Evolutionary conservation across 1,284 basidiomycete genomes (phyloP), one percentile per base, ranked within the genome.

Genomic region (Ceratobasidium sp.): DNA sequence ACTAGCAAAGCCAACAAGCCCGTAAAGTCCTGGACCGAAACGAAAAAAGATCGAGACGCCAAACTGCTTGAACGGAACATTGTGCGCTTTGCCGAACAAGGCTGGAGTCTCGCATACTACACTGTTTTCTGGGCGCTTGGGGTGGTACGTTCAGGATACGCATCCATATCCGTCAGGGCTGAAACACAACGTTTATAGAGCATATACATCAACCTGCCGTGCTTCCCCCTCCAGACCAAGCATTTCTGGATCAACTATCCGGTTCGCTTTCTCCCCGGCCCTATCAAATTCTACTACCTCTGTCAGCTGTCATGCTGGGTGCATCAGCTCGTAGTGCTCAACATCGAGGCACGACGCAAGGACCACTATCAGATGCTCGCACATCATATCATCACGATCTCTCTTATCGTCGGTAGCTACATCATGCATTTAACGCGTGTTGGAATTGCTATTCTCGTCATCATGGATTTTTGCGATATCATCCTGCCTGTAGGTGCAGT

Each of bases 301-400:
- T 88, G 88, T 11, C 93, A 98, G 82, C 90, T 89, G n/a, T 94
- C 94, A 9, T 98, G 96, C 83, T 98, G 98, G 85, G 83, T 93
- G 75, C 96, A 98, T 80, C 95, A 97, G 83, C 85, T 98, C 22
- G 86, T 98, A 76, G 91, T 97, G 73, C 87, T 99, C 81, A 93
- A 98, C 81, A 91, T 95, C n/a, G 97, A 99, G 83, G 95, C 91
- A 61, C 87, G 90, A 71, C 87, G 97, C 74, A 96, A 95, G 80
- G 97, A 99, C 82, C 94, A 98, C 82, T 86, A 86, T 81, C 96
- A 98, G 83, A 99, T 98, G 97, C 92, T 98, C 86, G 85, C 90
- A 37, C 97, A 99, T 84, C 97, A 99, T 82, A 81, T 98, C 79
- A 92, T 98, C 79, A 97, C 96, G 22, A 88, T 96, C 74, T 81